Conservation (phyloP, 331 rosid genomes). For the Malus hybrid region DNA sequence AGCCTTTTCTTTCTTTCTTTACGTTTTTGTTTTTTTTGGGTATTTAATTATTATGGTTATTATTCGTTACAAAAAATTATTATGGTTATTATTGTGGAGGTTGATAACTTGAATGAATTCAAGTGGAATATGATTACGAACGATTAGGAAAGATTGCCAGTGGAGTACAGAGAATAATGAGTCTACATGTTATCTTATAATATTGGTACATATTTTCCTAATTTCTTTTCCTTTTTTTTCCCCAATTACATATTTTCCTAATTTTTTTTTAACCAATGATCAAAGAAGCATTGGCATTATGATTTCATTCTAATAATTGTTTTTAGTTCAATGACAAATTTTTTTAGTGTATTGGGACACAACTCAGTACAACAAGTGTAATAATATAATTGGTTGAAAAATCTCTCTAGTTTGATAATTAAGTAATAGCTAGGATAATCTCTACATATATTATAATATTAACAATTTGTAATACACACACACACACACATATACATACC, state of each 20-base stretch:
- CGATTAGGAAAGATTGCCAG: constrained; percentile 22
- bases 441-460: background rate
- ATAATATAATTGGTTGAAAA: too few relatives aligned
- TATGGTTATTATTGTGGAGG: constrained; percentile 11
- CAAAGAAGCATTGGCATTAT: constrained; percentile 3
- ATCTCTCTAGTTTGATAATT: background rate
- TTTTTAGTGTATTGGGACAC: too few relatives aligned
- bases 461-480: background rate
- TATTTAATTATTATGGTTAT: constrained; percentile 19
- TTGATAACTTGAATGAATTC: constrained; percentile 35
- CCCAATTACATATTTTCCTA: background rate
- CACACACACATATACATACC: background rate
- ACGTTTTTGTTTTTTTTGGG: background rate
- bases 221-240: background rate
- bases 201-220: background rate
- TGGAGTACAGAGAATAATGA: background rate
- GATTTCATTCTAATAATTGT: background rate
- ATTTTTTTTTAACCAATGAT: background rate
- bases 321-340: too few relatives aligned
- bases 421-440: background rate
- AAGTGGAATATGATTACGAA: constrained; percentile 47
- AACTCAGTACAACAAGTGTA: too few relatives aligned
- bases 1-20: constrained; percentile 12
- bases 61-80: background rate
- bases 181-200: constrained; percentile 7